These are phyloP conservation scores for Camillea tinctor DNA, from an alignment of 2,329 filamentous ascomycete genomes.

Conservation along the genomic window DNA sequence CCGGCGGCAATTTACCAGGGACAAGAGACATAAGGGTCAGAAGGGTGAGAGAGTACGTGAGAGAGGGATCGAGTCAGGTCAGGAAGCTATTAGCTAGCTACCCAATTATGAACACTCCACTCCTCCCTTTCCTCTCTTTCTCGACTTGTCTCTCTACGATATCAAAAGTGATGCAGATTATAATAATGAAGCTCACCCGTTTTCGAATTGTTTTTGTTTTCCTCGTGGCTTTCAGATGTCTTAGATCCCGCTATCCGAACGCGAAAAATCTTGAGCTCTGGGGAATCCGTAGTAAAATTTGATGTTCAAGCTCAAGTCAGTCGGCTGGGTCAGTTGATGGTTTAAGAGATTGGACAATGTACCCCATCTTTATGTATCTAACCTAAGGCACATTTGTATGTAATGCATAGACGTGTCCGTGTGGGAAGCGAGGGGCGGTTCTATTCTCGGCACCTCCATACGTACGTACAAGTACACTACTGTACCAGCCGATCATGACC, in stretches of 20 bases:
- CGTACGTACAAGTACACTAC: constrained; percentile 1
- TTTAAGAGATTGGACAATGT: background rate
- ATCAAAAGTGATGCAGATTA: background rate
- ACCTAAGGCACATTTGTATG: background rate
- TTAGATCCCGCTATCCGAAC: background rate
- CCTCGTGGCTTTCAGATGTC: background rate
- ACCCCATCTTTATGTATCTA: background rate
- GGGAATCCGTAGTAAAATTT: background rate
- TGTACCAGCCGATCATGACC: constrained; percentile 9
- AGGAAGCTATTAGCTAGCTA: background rate
- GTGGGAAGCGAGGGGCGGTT: background rate
- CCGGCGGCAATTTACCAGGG: background rate
- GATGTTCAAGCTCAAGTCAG: background rate
- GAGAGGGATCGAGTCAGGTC: background rate
- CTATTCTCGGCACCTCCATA: background rate
- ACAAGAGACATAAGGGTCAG: background rate
- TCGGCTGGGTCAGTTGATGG: background rate
- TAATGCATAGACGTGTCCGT: background rate
- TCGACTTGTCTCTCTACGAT: background rate
- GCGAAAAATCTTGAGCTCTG: background rate
- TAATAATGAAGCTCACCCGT: background rate
- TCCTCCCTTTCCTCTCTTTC: too few relatives aligned
- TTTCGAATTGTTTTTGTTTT: background rate
- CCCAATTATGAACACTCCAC: background rate
- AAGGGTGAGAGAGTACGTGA: background rate